Evolutionary conservation across 371 early-diverging fungal species (phyloP), one percentile per base, ranked within the genome.

Genomic region (Syncephalastrum sp.): DNA sequence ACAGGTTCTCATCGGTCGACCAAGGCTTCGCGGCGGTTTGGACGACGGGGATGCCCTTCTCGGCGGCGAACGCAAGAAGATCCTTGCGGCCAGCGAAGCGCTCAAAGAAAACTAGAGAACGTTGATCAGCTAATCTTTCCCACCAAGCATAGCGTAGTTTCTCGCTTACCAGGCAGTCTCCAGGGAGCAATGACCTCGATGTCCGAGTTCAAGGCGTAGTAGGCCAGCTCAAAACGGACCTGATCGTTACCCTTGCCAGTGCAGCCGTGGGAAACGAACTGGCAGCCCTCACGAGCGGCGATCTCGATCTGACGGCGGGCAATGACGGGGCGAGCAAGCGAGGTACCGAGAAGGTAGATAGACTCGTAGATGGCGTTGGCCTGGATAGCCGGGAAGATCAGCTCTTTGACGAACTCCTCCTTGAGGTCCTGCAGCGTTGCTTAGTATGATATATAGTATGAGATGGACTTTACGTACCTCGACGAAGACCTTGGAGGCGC

Each of bases 191-290:
- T 95, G 67, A 96, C 95, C 81, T 96, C 79, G 74, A 97, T 96
- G 57, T 83, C 79, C 54, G 93, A 94, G 64, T 91, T 85, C 56
- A 98, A 84, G 21, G 97, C 95, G 69, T 95, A 94, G 87, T 94
- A 98, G 42, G 94, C 97, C 49, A 98, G 84, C 77, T 98, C 98
- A 74, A 98, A 98, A 52, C 98, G 93, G 60, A 98, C 97, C 79
- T 98, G 98, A 71, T 98, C 98, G 82, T 98, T 98, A 57, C 98
- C 97, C 83, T 98, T 98, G 61, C 98, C 98, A 38, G 98, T 98
- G 85, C 97, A 97, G 43, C 98, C 97, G 82, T 98, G 98, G 33
- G 96, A 91, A 12, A 98, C 96, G 69, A 75, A 91, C 51, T 91
- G 85, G 82, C 96, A 96, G 57, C 88, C 89, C 79, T 98, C 98